Evolutionary conservation across 208 protist species (phyloP).

Genomic region (Strigomonas culicis): DNA sequence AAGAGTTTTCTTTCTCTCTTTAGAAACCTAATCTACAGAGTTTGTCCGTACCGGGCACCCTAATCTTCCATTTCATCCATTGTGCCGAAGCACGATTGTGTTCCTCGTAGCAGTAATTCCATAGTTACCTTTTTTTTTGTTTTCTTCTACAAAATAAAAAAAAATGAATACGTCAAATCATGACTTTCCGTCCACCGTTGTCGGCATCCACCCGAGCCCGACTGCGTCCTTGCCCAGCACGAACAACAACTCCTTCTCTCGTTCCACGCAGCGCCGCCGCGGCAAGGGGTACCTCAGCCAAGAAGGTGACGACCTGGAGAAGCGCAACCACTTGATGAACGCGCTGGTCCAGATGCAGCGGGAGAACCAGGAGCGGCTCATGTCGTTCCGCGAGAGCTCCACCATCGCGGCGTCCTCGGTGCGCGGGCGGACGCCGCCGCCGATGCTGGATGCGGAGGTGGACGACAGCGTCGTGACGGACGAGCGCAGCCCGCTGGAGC

Average conservation of each 20-base stretch:
- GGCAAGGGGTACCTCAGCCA: slow-evolving; percentile 22
- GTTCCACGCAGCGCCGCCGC: slow-evolving; percentile 22
- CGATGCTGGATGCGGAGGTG: background rate
- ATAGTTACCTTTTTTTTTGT: background rate
- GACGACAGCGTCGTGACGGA: background rate
- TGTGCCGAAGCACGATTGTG: too few species aligned
- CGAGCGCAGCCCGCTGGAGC: background rate
- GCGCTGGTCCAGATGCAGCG: slow-evolving; percentile 64
- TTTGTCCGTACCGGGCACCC: too few species aligned
- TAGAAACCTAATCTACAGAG: too few species aligned
- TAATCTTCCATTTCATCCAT: too few species aligned
- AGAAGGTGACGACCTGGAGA: slow-evolving; percentile 4
- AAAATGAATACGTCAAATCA: background rate
- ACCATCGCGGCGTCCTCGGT: slow-evolving; percentile 6
- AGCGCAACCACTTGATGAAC: slow-evolving; percentile 31
- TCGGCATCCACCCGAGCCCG: background rate
- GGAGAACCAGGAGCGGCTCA: slow-evolving; percentile 66
- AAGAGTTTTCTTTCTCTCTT: too few species aligned
- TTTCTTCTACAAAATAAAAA: background rate
- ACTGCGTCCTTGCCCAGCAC: background rate
- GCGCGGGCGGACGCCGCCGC: slow-evolving; percentile 12
- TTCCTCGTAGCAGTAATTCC: too few species aligned
- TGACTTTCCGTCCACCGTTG: background rate
- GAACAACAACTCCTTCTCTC: background rate
- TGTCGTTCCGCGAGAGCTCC: slow-evolving; percentile 19